Percentiles rank a stretch among this genome's conserved stretches.
phyloP scores from a whole-genome alignment of 169 alveolate genomes.

The Plasmodium yoelii region DNA sequence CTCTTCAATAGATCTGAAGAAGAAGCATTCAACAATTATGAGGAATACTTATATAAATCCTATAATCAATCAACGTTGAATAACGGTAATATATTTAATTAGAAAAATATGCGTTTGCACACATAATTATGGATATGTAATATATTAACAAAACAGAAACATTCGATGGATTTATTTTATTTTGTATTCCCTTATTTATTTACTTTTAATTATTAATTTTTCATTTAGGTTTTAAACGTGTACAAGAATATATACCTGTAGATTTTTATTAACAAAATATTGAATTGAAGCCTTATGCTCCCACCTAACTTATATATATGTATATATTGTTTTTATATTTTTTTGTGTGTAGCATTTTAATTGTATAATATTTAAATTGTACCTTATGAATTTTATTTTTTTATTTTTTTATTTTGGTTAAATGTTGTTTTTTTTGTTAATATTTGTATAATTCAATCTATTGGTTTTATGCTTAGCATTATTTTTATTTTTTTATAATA shows the following conservation, averaged over 20 bases:
- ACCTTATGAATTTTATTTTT: too few relatives aligned
- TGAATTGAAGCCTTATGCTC: not conserved
- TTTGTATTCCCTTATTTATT: not conserved
- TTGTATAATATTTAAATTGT: too few relatives aligned
- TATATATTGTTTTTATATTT: too few relatives aligned
- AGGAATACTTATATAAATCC: not conserved
- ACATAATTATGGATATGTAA: not conserved
- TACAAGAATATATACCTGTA: not conserved
- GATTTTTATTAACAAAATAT: not conserved
- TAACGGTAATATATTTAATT: not conserved
- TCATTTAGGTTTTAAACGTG: not conserved
- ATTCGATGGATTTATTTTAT: not conserved
- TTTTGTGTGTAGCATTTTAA: too few relatives aligned
- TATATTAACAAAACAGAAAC: not conserved
- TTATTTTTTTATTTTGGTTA: too few relatives aligned
- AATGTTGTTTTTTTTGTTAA: too few relatives aligned
- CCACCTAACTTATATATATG: too few relatives aligned
- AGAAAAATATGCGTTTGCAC: not conserved
- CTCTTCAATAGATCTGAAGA: not conserved
- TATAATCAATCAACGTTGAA: not conserved
- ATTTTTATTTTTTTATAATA: too few relatives aligned
- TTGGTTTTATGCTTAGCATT: too few relatives aligned
- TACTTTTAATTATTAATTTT: too few relatives aligned
- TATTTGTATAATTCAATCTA: too few relatives aligned
- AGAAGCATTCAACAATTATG: not conserved